Percentiles rank a stretch among this genome's conserved stretches.
These are phyloP conservation scores for Arachis stenosperma DNA, from an alignment of 306 rosid species.

Conservation along the genomic window DNA sequence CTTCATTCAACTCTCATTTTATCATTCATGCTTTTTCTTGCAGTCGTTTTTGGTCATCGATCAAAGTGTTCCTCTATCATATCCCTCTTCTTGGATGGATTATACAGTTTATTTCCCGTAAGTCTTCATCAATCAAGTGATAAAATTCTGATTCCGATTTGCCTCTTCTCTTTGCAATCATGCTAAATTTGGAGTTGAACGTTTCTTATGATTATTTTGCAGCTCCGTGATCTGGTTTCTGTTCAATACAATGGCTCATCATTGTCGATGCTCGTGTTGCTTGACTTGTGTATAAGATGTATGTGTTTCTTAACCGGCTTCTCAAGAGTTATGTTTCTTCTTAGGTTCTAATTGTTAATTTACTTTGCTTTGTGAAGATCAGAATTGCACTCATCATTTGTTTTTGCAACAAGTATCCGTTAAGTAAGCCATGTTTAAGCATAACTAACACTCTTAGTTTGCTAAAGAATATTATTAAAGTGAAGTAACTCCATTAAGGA, in stretches of 20 bases:
- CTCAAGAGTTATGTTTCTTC: neutral
- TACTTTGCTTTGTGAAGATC: neutral
- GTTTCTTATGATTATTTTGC: constrained; percentile 31
- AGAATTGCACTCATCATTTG: too few relatives aligned
- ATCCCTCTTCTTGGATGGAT: constrained; percentile 90
- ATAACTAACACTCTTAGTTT: neutral
- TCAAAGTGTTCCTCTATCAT: constrained; percentile 73
- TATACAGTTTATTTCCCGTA: constrained; percentile 72
- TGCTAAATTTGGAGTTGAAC: constrained; percentile 15
- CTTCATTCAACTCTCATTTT: constrained; percentile 9
- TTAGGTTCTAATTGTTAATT: neutral
- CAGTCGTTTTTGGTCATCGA: constrained; percentile 87
- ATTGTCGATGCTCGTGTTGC: too few relatives aligned
- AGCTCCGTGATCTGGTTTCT: constrained; percentile 40
- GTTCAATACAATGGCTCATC: too few relatives aligned
- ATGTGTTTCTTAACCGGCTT: too few relatives aligned
- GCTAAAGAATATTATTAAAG: neutral
- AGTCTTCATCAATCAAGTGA: constrained; percentile 49
- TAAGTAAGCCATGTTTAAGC: too few relatives aligned
- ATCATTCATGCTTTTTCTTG: constrained; percentile 45
- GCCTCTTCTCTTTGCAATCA: neutral
- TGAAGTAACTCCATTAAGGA: neutral
- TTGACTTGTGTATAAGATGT: too few relatives aligned
- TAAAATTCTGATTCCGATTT: too few relatives aligned
- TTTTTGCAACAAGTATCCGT: too few relatives aligned